Base-by-base conservation (phyloP, 768 basidiomycete genomes). In the Kwoniella newhampshirensis region DNA sequence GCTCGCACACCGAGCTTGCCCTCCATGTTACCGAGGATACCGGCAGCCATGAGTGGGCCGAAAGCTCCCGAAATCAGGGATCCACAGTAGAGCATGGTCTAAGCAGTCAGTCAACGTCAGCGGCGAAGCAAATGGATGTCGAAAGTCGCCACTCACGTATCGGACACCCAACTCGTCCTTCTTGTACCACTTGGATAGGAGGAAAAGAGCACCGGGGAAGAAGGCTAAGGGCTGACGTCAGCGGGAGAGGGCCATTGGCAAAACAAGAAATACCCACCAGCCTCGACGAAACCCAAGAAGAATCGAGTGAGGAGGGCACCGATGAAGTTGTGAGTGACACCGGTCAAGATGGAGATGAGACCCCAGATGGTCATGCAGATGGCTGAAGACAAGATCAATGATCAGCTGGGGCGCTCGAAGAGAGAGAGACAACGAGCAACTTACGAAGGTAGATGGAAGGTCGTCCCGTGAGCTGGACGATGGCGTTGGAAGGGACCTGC, bases 61-160 rank as follows among this genome's bases (percentile, higher is more conserved):
- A 89, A 88, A 0, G 87, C 87, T 78, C 88, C 90, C 52, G 83
- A 84, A 46, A 88, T 83, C 25, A 89, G 78, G 60, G 80, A 82
- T 7, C 88, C 88, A 59, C 86, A 87, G 59, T 64, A 61, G 3
- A 63, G 57, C 18, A 64, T 43, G n/a, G 26, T 20, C 0, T 40
- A 27, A 17, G 6, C 18, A 2, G 52, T 43, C 7, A 54, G 28
- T 23, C 44, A 17, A 26, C 15, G 43, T 28, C 42, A 18, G 18
- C 20, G 9, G 20, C 21, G 37, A 6, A n/a, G 32, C 49, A n/a
- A 37, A n/a, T 37, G 9, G 11, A 9, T 26, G 18, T 11, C n/a
- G 18, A 17, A 23, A 6, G 50, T 40, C 28, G 23, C 21, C 17
- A 32, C 32, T 32, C 28, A 18, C 32, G 37, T 15, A 39, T 18